Conservation (phyloP, 2,329 filamentous ascomycete species). For the Penicillium sp. region DNA sequence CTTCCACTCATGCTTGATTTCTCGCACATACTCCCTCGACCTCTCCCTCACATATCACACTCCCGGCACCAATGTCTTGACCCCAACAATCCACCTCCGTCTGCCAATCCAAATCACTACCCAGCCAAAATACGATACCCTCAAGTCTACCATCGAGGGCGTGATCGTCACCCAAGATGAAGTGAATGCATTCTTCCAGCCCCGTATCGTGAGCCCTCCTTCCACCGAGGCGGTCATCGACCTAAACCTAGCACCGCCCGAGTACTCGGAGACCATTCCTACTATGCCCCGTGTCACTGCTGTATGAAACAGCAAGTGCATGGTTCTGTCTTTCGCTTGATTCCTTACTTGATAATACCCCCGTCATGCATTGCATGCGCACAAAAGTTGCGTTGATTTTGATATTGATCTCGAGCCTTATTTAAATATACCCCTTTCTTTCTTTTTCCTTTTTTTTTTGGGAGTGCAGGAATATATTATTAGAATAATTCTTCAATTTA, state of each 20-base stretch:
- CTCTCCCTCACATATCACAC: slow-evolving; percentile 57
- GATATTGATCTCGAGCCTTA: neutral
- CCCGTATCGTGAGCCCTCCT: slow-evolving; percentile 25
- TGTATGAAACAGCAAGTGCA: neutral
- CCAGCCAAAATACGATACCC: slow-evolving; percentile 10
- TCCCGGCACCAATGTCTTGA: slow-evolving; percentile 43
- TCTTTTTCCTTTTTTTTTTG: neutral
- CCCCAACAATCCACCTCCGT: slow-evolving; percentile 40
- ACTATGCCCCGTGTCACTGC: neutral
- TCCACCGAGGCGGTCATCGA: slow-evolving; percentile 8
- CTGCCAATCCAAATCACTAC: slow-evolving; percentile 45
- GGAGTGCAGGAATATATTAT: neutral
- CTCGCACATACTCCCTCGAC: slow-evolving; percentile 62
- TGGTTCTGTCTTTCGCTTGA: neutral
- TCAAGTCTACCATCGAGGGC: slow-evolving; percentile 9
- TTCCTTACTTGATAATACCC: neutral
- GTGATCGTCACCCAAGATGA: slow-evolving; percentile 26
- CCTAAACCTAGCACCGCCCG: slow-evolving; percentile 15
- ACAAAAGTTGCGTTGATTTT: neutral
- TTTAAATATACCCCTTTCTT: neutral
- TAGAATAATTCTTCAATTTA: neutral
- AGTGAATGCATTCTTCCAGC: slow-evolving; percentile 30
- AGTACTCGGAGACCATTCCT: slow-evolving; percentile 14
- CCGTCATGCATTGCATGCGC: neutral
- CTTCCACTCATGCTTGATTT: slow-evolving; percentile 67